Conservation (phyloP, 1,284 basidiomycete species). For the Phellinidium pouzarii region DNA sequence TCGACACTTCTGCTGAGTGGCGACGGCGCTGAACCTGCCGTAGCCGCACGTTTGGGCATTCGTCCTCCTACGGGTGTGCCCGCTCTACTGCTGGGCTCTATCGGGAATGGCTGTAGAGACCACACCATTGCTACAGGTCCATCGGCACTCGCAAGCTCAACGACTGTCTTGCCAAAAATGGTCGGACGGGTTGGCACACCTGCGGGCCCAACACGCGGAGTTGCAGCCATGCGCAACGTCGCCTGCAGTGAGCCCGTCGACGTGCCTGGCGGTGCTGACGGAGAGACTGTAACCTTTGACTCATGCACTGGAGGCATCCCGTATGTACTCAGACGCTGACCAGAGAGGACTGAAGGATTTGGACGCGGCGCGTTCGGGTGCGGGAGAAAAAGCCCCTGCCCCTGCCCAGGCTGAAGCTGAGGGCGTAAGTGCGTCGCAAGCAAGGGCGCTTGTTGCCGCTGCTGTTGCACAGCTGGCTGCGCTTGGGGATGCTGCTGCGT, state of each 20-base stretch:
- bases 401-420: constrained; percentile 12
- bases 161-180: constrained; percentile 55
- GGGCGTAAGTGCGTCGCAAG: constrained; percentile 15
- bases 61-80: background rate
- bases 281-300: constrained; percentile 10
- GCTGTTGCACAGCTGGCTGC: constrained; percentile 12
- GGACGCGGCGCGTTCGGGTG: constrained; percentile 70
- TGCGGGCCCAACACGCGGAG: constrained; percentile 22
- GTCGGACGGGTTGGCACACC: constrained; percentile 35
- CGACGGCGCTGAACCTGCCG: constrained; percentile 7
- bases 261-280: constrained; percentile 27
- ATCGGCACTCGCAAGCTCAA: constrained; percentile 43
- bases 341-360: constrained; percentile 34
- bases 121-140: constrained; percentile 65
- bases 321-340: constrained; percentile 22
- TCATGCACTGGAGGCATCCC: constrained; percentile 16
- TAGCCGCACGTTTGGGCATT: constrained; percentile 14
- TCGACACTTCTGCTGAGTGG: constrained; percentile 5
- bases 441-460: constrained; percentile 7
- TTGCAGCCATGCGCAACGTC: constrained; percentile 27
- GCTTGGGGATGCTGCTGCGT: constrained; percentile 12
- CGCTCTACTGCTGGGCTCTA: constrained; percentile 3
- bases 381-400: constrained; percentile 48
- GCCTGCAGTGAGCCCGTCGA: constrained; percentile 14
- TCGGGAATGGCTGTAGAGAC: constrained; percentile 43